phyloP scores from a whole-genome alignment of 805 yeast species.

The Cyberlindnera mycetangii region DNA sequence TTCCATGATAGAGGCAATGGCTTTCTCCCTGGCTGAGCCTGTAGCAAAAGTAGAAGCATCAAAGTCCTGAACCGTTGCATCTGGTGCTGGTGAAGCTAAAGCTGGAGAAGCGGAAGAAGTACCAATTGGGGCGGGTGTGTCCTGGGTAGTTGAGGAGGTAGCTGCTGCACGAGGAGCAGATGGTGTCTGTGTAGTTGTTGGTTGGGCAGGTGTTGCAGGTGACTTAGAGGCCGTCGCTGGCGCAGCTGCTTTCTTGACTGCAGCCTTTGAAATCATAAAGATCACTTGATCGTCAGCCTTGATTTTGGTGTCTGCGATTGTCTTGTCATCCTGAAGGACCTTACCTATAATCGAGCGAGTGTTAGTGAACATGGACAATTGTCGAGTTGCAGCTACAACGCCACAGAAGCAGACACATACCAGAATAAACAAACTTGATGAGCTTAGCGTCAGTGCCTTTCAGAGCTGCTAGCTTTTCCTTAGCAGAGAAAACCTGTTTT shows the following conservation, averaged over 20 bases:
- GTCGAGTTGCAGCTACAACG: too few species aligned
- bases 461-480: slow-evolving; percentile 65
- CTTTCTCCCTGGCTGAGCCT: slow-evolving; percentile 75
- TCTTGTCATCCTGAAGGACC: slow-evolving; percentile 80
- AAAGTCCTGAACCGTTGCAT: slow-evolving; percentile 23
- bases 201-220: slow-evolving; percentile 17
- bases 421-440: slow-evolving; percentile 89
- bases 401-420: slow-evolving; percentile 28
- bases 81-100: slow-evolving; percentile 26
- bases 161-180: slow-evolving; percentile 28
- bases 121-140: slow-evolving; percentile 22
- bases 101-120: slow-evolving; percentile 24
- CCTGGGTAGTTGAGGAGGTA: slow-evolving; percentile 19
- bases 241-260: slow-evolving; percentile 15
- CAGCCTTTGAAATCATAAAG: slow-evolving; percentile 60
- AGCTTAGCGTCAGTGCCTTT: slow-evolving; percentile 69
- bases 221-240: background rate
- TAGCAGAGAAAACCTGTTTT: slow-evolving; percentile 54
- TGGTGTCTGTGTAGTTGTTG: slow-evolving; percentile 17
- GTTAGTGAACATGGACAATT: slow-evolving; percentile 4
- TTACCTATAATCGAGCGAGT: slow-evolving; percentile 46
- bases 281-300: slow-evolving; percentile 86
- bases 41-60: slow-evolving; percentile 61
- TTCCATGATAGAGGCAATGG: slow-evolving; percentile 81
- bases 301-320: slow-evolving; percentile 67